Evolutionary conservation across 2,329 filamentous ascomycete genomes (phyloP).

Genomic region (Ploettnerulaceae sp.): DNA sequence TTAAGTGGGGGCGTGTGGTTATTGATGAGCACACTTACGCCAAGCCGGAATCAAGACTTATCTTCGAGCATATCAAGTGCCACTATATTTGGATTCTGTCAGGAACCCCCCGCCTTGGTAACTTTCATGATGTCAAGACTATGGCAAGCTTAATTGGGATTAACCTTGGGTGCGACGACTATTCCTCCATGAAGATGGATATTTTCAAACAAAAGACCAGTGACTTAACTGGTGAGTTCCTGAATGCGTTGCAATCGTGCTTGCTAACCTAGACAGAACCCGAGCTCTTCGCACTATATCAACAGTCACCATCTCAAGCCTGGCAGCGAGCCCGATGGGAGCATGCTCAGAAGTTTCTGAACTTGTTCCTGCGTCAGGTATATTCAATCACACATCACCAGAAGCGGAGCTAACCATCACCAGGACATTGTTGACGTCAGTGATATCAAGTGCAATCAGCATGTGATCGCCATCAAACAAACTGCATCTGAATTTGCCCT

Average conservation of each 20-base stretch:
- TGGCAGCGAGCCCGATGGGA: conserved; percentile 49
- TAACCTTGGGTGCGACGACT: conserved; percentile 49
- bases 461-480: conserved; percentile 41
- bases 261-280: conserved; percentile 35
- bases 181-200: conserved; percentile 39
- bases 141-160: conserved; percentile 53
- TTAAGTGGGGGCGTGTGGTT: conserved; percentile 55
- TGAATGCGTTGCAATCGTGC: background rate
- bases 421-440: conserved; percentile 40
- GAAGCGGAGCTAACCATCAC: conserved; percentile 11
- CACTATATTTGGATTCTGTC: conserved; percentile 51
- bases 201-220: conserved; percentile 39
- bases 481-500: conserved; percentile 45
- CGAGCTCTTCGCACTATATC: conserved; percentile 52
- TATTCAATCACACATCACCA: background rate
- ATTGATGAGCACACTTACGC: conserved; percentile 62
- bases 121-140: conserved; percentile 54
- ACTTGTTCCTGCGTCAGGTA: conserved; percentile 36
- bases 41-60: conserved; percentile 27
- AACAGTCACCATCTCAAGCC: conserved; percentile 43
- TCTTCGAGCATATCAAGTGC: conserved; percentile 1
- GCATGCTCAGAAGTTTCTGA: conserved; percentile 50
- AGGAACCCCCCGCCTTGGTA: conserved; percentile 53
- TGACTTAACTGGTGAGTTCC: conserved; percentile 40
- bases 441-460: conserved; percentile 42